Percentiles rank a stretch among this genome's conserved stretches.
Evolutionary conservation across 805 yeast genomes (phyloP).

Genomic region (Candida dajiaensis): DNA sequence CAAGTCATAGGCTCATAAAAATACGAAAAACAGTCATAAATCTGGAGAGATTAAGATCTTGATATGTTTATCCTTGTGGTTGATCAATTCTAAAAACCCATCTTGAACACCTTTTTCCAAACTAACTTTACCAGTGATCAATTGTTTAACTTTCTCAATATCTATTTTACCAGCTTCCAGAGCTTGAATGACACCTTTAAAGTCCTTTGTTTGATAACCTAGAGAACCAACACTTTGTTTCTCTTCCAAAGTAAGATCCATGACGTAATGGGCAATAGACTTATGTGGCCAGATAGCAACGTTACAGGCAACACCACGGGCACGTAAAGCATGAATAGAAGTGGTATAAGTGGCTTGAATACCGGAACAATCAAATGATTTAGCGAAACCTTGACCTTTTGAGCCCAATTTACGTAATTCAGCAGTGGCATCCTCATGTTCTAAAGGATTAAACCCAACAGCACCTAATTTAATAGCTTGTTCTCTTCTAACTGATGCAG

Average conservation of each 20-base stretch:
- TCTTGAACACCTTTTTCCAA: slow-evolving; percentile 34
- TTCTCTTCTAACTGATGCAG: slow-evolving; percentile 55
- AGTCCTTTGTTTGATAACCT: slow-evolving; percentile 39
- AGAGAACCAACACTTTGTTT: slow-evolving; percentile 39
- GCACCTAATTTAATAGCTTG: slow-evolving; percentile 47
- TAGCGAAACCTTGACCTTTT: slow-evolving; percentile 41
- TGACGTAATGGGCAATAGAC: slow-evolving; percentile 37
- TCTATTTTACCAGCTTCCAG: slow-evolving; percentile 32
- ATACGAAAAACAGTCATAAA: too few species aligned
- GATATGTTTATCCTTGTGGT: slow-evolving; percentile 39
- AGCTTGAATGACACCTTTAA: slow-evolving; percentile 36
- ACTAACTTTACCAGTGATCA: slow-evolving; percentile 35
- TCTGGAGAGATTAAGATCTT: slow-evolving; percentile 38
- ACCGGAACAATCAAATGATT: slow-evolving; percentile 50
- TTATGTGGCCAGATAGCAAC: slow-evolving; percentile 47
- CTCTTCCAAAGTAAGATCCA: slow-evolving; percentile 39
- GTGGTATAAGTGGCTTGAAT: slow-evolving; percentile 40
- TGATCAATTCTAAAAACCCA: slow-evolving; percentile 37
- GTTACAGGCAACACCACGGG: slow-evolving; percentile 39
- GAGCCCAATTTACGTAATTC: slow-evolving; percentile 32
- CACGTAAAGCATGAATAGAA: slow-evolving; percentile 33
- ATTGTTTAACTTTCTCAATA: slow-evolving; percentile 27
- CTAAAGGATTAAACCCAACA: slow-evolving; percentile 37
- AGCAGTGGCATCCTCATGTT: slow-evolving; percentile 25
- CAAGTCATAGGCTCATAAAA: too few species aligned